These are phyloP conservation scores for Pseudocercospora ulei DNA, from an alignment of 2,329 filamentous ascomycete species.

Conservation along the genomic window DNA sequence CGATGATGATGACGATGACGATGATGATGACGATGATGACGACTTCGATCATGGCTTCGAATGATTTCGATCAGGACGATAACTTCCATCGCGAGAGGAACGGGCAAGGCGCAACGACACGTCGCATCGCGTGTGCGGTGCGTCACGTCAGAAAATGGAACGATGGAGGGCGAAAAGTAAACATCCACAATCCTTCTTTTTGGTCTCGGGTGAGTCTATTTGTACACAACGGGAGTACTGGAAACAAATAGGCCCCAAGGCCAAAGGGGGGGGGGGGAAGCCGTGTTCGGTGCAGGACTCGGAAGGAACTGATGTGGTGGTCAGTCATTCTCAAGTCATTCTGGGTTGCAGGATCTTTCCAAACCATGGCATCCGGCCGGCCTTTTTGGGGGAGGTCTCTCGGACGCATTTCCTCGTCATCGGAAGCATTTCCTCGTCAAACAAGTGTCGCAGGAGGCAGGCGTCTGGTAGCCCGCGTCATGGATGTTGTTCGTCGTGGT, in stretches of 20 bases:
- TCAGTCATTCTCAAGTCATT: conserved; percentile 7
- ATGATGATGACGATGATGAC: no score
- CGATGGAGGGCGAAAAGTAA: no score
- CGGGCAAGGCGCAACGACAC: no score
- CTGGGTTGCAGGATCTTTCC: conserved; percentile 6
- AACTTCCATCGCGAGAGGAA: no score
- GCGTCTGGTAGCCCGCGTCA: not conserved
- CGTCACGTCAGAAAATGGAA: no score
- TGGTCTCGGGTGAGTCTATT: conserved; percentile 1
- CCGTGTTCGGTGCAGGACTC: no score
- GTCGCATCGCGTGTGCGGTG: no score
- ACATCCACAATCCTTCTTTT: no score
- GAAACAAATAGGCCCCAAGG: no score
- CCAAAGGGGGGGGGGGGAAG: conserved; percentile 2
- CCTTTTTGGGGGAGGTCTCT: conserved; percentile 5
- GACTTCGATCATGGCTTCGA: no score
- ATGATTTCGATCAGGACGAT: no score
- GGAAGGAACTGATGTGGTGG: conserved; percentile 1
- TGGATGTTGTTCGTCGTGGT: conserved; percentile 1
- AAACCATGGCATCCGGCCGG: conserved; percentile 1
- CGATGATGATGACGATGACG: no score
- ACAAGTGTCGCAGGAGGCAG: conserved; percentile 1
- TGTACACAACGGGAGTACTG: conserved; percentile 7
- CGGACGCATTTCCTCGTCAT: conserved; percentile 2
- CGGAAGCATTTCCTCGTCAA: conserved; percentile 1